A percentile compares a stretch with the other conserved stretches of the same genome.
These are phyloP conservation scores for Sungouiella blattae DNA, from an alignment of 805 yeast genomes.

Conservation along the genomic window DNA sequence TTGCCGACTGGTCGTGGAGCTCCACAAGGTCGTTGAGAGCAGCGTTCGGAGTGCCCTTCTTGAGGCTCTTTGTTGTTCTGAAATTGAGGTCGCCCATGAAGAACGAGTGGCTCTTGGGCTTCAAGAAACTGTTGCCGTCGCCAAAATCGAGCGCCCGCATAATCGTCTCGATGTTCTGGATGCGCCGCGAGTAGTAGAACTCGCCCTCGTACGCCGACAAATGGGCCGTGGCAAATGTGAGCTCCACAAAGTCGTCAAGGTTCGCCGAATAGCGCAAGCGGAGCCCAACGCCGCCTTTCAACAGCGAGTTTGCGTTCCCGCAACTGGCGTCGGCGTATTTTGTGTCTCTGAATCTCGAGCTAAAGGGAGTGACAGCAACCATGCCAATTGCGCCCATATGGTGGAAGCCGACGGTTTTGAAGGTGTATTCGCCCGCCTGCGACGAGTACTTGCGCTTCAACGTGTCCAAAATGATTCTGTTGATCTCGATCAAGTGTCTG, in stretches of 20 bases:
- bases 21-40: conserved; percentile 19
- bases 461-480: conserved; percentile 30
- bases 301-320: conserved; percentile 58
- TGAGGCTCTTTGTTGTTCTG: conserved; percentile 42
- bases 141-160: conserved; percentile 55
- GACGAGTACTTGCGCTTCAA: conserved; percentile 30
- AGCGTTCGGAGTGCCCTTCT: conserved; percentile 4
- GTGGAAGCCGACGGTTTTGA: conserved; percentile 39
- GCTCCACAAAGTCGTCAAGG: conserved; percentile 21
- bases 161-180: conserved; percentile 47
- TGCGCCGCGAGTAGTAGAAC: conserved; percentile 43
- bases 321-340: conserved; percentile 38
- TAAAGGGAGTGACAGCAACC: conserved; percentile 45
- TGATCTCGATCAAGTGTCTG: conserved; percentile 31
- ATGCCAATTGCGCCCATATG: conserved; percentile 60
- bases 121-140: conserved; percentile 52
- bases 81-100: conserved; percentile 86
- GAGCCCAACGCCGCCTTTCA: conserved; percentile 74
- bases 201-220: conserved; percentile 76
- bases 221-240: conserved; percentile 70
- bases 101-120: conserved; percentile 57
- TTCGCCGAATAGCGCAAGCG: conserved; percentile 38
- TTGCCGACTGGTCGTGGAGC: conserved; percentile 22
- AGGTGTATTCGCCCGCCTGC: conserved; percentile 23
- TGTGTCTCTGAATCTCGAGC: conserved; percentile 27